These are phyloP conservation scores for Lecanoromycetidae sp. DNA, from an alignment of 2,329 filamentous ascomycete species.

Conservation along the genomic window DNA sequence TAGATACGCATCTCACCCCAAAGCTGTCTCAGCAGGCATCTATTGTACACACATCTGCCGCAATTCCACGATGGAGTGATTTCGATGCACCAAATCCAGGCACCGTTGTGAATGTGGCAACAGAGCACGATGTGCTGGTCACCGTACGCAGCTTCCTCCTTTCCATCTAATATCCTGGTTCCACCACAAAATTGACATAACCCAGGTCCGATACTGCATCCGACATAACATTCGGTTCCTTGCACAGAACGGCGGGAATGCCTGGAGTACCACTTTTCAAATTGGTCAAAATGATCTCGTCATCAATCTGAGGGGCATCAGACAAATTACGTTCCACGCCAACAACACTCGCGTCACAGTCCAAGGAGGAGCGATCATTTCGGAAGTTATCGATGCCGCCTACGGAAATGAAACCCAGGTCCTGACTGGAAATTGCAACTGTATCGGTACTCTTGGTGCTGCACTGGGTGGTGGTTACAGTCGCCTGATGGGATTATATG, in stretches of 20 bases:
- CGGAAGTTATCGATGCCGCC: neutral
- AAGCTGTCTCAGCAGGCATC: neutral
- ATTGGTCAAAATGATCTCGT: constrained; percentile 18
- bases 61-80: constrained; percentile 16
- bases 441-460: constrained; percentile 36
- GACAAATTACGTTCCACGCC: constrained; percentile 10
- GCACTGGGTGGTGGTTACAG: constrained; percentile 48
- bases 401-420: constrained; percentile 6
- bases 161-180: neutral
- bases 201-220: constrained; percentile 9
- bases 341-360: neutral
- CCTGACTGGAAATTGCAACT: constrained; percentile 35
- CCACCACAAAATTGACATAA: neutral
- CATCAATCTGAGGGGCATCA: constrained; percentile 19
- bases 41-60: neutral
- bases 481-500: constrained; percentile 41
- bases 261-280: constrained; percentile 3
- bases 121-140: constrained; percentile 15
- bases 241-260: constrained; percentile 6
- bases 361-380: constrained; percentile 1
- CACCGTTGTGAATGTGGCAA: constrained; percentile 15
- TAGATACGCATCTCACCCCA: too few species aligned
- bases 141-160: constrained; percentile 14
- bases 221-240: constrained; percentile 4
- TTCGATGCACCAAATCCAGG: constrained; percentile 14